Base-by-base conservation (phyloP, 257 asterid genomes). In the Handroanthus guayacan region DNA sequence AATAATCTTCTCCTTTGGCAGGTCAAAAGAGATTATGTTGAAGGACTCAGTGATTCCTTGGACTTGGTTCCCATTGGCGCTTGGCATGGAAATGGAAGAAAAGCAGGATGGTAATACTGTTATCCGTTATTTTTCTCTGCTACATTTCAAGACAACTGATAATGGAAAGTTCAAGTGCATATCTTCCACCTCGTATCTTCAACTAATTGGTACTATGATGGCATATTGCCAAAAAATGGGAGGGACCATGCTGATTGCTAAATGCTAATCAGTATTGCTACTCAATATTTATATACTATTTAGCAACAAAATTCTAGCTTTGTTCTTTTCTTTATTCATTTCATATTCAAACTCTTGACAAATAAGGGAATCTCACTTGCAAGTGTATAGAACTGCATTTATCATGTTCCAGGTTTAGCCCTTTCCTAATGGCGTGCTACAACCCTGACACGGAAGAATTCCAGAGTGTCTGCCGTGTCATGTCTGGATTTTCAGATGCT, bases 51-150 rank as follows among this genome's bases (percentile, higher is more conserved):
- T 78, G 98, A 93, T 87, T 91, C 97, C 65, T 68, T 93, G 87
- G 98, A 93, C 86, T 89, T 93, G 86, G 98, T 93, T 71, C 96
- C 97, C 5, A 91, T 93, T 72, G 98, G 97, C 78, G 98, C 96
- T 63, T 93, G 98, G 98, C 79, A 90, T 70, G 98, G 98, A 72
- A 93, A 90, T 80, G 98, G 98, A 88, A 87, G 98, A 79, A 93
- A 93, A 85, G 97, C 96, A 60, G 98, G 96, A 86, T 93, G 98
- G 98, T 93, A 86, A 67, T 51, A 65, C 75, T 55, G 48, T 41
- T 48, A 17, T 10, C 50, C 62, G 17, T 54, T 44, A 7, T 51
- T 52, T 61, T 57, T 63, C 44, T 79, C 72, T 69, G 31, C 43
- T 67, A 25, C 47, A n/a, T 58, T 51, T 69, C 58, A 61, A 5